Base-by-base conservation (phyloP, 495 filamentous ascomycete genomes). In the Aspergillus campestris region DNA sequence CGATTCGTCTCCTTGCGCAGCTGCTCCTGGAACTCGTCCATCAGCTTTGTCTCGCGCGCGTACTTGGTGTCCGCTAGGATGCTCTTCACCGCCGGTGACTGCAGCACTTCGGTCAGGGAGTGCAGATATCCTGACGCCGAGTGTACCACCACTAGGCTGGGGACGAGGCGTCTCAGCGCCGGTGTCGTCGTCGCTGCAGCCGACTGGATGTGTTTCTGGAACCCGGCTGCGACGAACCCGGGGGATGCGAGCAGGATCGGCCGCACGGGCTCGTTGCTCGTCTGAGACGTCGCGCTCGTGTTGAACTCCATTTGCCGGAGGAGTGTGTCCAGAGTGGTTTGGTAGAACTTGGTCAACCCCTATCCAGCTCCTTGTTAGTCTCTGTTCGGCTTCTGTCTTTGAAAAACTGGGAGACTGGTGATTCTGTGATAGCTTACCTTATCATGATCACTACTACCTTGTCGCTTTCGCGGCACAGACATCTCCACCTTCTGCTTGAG, bases 201-300 rank as follows among this genome's bases (percentile, higher is more conserved):
- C 2, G 73, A 70, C 34, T 88, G 77, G 52, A 95, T 88, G 65
- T 85, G 84, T 33, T 81, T 81, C 39, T 85, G 82, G 64, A 98
- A 94, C 3, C 79, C 78, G 3, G 79, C 64, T 1, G 92, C 91
- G 6, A 83, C 79, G 55, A 95, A 98, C 0, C 91, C 92, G 0
- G 92, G 92, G 37, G 84, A 89, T 8, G 89, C 92, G 15, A 98
- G 72, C 14, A 98, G 73, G n/a, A 96, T 65, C 0, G 89, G 88
- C 44, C 82, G 69, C 6, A 73, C 63, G 40, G 56, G 35, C 34
- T 65, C 64, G 45, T 59, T 64, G 51, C 52, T 63, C 15, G 56
- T 61, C 34, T 61, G 58, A 7, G 65, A 65, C 10, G 66, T 70
- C 33, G 60, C 35, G 47, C 62, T 69, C 40, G 68, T 69, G 40